Evolutionary conservation across 2,329 filamentous ascomycete species (phyloP).

Genomic region (Cadophora luteo-olivacea): DNA sequence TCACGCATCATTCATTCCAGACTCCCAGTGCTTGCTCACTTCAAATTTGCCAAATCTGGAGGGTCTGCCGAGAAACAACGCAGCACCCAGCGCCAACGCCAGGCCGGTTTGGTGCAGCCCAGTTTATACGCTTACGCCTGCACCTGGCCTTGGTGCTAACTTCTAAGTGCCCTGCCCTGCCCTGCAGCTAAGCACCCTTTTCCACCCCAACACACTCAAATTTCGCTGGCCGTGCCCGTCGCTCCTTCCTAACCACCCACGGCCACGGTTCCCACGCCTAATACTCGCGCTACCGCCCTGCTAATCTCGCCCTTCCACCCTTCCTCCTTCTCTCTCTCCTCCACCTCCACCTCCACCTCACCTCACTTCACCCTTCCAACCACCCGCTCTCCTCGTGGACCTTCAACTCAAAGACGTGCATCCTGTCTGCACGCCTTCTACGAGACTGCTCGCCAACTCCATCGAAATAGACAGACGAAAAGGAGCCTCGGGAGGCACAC

Average conservation of each 20-base stretch:
- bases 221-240: conserved; percentile 4
- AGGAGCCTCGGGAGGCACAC: conserved; percentile 43
- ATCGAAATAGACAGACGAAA: conserved; percentile 3
- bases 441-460: neutral
- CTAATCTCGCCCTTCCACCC: conserved; percentile 11
- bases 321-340: neutral
- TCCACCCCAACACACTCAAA: neutral
- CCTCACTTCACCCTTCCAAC: conserved; percentile 2
- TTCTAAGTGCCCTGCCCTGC: too few species aligned
- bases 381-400: conserved; percentile 8
- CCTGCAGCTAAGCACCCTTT: neutral
- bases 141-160: neutral
- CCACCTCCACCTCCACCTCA: neutral
- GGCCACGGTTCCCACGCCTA: conserved; percentile 13
- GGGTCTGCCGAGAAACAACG: neutral
- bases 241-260: neutral
- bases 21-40: neutral
- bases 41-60: neutral
- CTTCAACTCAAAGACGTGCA: conserved; percentile 20
- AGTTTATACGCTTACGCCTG: neutral
- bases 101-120: neutral
- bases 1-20: neutral
- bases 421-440: conserved; percentile 21
- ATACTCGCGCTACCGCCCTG: conserved; percentile 17
- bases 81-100: neutral